A percentile compares a stretch with the other conserved stretches of the same genome.
Evolutionary conservation across 306 rosid genomes (phyloP).

Genomic region (Lithocarpus polystachyus): DNA sequence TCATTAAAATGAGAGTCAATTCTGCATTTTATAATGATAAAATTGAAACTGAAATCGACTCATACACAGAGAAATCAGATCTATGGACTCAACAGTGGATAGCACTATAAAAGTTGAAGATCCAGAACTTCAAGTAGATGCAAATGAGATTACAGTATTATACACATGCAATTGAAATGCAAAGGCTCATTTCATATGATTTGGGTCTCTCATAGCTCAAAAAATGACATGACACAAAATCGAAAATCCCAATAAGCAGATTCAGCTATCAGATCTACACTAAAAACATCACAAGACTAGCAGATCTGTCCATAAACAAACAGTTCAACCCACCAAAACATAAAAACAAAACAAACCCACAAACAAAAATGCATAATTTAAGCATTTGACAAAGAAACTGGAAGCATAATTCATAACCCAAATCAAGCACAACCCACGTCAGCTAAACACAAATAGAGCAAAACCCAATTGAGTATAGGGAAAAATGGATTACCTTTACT

Average conservation of each 20-base stretch:
- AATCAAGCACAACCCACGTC: slow-evolving; percentile 1
- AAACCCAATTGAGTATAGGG: background rate
- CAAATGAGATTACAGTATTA: background rate
- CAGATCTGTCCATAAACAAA: slow-evolving; percentile 35
- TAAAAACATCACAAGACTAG: slow-evolving; percentile 13
- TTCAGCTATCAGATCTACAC: slow-evolving; percentile 36
- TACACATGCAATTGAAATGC: background rate
- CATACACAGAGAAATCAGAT: background rate
- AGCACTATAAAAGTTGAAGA: slow-evolving; percentile 19
- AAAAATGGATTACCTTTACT: slow-evolving; percentile 28
- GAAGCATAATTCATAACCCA: background rate
- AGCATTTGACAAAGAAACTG: background rate
- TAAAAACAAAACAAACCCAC: background rate
- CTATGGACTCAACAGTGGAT: background rate
- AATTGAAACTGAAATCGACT: background rate
- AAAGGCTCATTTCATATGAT: background rate
- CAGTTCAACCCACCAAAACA: background rate
- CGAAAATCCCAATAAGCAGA: slow-evolving; percentile 7
- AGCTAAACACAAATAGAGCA: background rate
- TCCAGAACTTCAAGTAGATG: slow-evolving; percentile 24
- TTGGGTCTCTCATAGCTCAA: background rate
- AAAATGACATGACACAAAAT: slow-evolving; percentile 8
- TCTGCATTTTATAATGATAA: too few relatives aligned
- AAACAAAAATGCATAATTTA: background rate
- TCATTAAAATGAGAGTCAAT: background rate